Conservation (phyloP, 441 rosid species). For the Erysimum cheiri region DNA sequence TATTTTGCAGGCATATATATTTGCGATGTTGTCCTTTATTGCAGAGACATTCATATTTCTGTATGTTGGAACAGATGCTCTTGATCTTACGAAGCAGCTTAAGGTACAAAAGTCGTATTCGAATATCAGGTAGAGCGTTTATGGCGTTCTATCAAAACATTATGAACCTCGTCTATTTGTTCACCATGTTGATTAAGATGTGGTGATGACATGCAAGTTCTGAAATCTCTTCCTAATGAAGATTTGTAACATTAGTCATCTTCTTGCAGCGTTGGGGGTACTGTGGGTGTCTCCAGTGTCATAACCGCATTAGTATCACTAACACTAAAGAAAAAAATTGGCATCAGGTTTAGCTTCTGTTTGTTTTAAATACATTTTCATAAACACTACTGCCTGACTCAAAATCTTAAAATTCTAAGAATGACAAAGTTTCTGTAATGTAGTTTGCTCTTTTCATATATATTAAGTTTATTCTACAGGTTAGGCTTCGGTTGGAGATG, state of each 20-base stretch:
- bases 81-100: slow-evolving; percentile 73
- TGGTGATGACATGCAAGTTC: background rate
- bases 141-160: background rate
- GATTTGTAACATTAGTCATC: background rate
- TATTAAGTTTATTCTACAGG: background rate
- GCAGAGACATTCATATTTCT: slow-evolving; percentile 93
- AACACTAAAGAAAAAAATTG: too few relatives aligned
- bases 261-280: slow-evolving; percentile 58
- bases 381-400: background rate
- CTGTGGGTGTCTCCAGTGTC: slow-evolving; percentile 56
- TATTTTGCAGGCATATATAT: slow-evolving; percentile 68
- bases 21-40: slow-evolving; percentile 86
- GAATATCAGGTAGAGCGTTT: background rate
- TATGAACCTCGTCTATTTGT: slow-evolving; percentile 3
- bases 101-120: slow-evolving; percentile 53
- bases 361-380: background rate
- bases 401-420: background rate
- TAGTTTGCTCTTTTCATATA: slow-evolving; percentile 12
- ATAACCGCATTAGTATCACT: slow-evolving; percentile 58
- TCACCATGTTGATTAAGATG: background rate
- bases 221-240: slow-evolving; percentile 14
- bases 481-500: too few relatives aligned
- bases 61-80: slow-evolving; percentile 94
- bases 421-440: background rate
- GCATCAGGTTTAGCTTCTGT: slow-evolving; percentile 62